Percentiles rank a stretch among this genome's conserved stretches.
Conservation (phyloP, 2,329 filamentous ascomycete genomes). For the Trichoderma atrobrunneum region DNA sequence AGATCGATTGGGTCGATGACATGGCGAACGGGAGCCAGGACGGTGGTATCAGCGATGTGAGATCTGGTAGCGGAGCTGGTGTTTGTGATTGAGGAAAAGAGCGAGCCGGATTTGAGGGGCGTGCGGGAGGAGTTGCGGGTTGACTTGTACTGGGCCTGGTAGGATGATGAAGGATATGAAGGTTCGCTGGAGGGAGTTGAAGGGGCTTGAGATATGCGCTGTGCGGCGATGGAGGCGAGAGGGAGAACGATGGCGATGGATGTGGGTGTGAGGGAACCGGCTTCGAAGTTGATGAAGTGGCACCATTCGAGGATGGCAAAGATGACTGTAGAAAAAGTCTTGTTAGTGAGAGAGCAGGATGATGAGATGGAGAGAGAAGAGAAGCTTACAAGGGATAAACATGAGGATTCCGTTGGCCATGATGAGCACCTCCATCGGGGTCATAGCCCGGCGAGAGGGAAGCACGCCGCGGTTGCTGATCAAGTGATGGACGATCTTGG, state of each 20-base stretch:
- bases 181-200: slow-evolving; percentile 23
- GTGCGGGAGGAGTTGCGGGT: slow-evolving; percentile 22
- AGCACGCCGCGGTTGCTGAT: slow-evolving; percentile 47
- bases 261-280: slow-evolving; percentile 48
- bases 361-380: too few species aligned
- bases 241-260: slow-evolving; percentile 52
- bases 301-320: slow-evolving; percentile 50
- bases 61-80: neutral
- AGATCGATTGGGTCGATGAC: slow-evolving; percentile 30
- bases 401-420: slow-evolving; percentile 57
- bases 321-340: slow-evolving; percentile 37
- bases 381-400: slow-evolving; percentile 49
- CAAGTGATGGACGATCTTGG: slow-evolving; percentile 49
- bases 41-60: neutral
- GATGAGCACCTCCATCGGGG: slow-evolving; percentile 53
- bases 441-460: slow-evolving; percentile 41
- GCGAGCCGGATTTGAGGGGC: slow-evolving; percentile 27
- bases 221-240: slow-evolving; percentile 51
- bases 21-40: slow-evolving; percentile 6
- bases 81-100: slow-evolving; percentile 23
- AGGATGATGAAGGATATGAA: slow-evolving; percentile 20
- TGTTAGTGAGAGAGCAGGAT: neutral
- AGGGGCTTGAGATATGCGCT: slow-evolving; percentile 38
- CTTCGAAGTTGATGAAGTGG: slow-evolving; percentile 44
- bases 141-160: slow-evolving; percentile 21